A percentile compares a stretch with the other conserved stretches of the same genome.
phyloP scores from a whole-genome alignment of 345 rosid species.

The Arabidopsis suecica region DNA sequence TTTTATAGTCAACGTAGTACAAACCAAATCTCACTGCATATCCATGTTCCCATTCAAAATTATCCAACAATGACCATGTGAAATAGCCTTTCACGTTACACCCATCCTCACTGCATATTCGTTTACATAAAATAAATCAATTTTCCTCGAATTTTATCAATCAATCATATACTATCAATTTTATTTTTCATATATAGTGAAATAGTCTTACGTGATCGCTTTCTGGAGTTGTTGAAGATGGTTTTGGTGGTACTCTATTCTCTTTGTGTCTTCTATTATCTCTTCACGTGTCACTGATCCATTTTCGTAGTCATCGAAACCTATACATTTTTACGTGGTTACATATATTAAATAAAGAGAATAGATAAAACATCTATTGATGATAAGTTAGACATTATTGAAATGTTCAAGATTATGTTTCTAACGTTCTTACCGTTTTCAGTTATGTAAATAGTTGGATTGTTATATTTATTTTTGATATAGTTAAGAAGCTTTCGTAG shows the following conservation, averaged over 20 bases:
- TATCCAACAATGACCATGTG: constrained; percentile 61
- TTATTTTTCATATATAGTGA: not conserved
- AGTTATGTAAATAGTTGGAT: constrained; percentile 35
- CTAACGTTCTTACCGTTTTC: constrained; percentile 28
- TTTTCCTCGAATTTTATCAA: not conserved
- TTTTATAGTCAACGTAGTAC: constrained; percentile 45
- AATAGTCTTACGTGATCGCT: constrained; percentile 38
- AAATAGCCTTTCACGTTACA: constrained; percentile 63
- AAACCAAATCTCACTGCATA: constrained; percentile 56
- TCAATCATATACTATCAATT: not conserved
- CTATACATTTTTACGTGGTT: not conserved
- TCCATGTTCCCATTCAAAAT: constrained; percentile 62
- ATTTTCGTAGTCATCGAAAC: constrained; percentile 31
- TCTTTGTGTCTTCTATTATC: constrained; percentile 34
- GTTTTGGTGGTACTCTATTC: constrained; percentile 38
- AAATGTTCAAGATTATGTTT: not conserved
- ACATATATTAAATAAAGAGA: not conserved
- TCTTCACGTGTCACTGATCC: constrained; percentile 20
- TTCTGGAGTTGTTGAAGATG: constrained; percentile 44
- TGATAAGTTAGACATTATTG: not conserved
- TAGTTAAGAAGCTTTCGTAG: constrained; percentile 22
- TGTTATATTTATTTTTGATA: constrained; percentile 27
- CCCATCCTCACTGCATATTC: constrained; percentile 45
- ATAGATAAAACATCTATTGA: not conserved
- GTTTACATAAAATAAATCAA: not conserved